These are phyloP conservation scores for Microdochium bolleyi DNA, from an alignment of 2,329 filamentous ascomycete species.

Conservation along the genomic window DNA sequence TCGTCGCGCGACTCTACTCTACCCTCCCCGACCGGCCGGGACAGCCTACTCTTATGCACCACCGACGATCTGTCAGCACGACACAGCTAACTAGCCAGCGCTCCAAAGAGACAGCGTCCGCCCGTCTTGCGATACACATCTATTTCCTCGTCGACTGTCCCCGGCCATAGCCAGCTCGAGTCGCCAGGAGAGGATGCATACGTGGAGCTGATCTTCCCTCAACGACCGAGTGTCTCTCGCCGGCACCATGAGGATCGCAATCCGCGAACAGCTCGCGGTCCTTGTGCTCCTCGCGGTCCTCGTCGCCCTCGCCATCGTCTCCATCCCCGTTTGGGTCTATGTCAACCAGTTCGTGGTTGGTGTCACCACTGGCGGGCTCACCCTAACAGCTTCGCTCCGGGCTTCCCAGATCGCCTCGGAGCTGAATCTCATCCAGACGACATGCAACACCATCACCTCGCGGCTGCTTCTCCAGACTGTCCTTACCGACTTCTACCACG, in stretches of 20 bases:
- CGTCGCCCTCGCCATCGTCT: conserved; percentile 66
- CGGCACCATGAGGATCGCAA: conserved; percentile 67
- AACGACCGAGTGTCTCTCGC: conserved; percentile 17
- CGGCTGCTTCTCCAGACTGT: conserved; percentile 50
- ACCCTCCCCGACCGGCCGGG: too few relatives aligned
- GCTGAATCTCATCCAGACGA: conserved; percentile 70
- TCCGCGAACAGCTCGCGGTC: conserved; percentile 77
- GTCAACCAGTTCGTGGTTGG: conserved; percentile 45
- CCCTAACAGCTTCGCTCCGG: conserved; percentile 79
- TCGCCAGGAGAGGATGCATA: conserved; percentile 18
- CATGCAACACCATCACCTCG: conserved; percentile 64
- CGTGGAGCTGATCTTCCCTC: conserved; percentile 11
- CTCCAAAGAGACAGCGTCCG: too few relatives aligned
- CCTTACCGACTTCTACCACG: conserved; percentile 41
- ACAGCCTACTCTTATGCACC: too few relatives aligned
- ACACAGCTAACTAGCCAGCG: too few relatives aligned
- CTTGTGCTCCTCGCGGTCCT: conserved; percentile 72
- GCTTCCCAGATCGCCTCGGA: conserved; percentile 73
- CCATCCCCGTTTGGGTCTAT: conserved; percentile 64
- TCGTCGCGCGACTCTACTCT: too few relatives aligned
- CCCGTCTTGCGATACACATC: neutral
- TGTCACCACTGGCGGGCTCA: conserved; percentile 53
- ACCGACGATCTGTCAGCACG: too few relatives aligned
- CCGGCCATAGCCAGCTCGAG: neutral
- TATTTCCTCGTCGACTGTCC: neutral